Conservation (phyloP, 371 early-diverging fungal species). For the Dentiscutata heterogama region DNA sequence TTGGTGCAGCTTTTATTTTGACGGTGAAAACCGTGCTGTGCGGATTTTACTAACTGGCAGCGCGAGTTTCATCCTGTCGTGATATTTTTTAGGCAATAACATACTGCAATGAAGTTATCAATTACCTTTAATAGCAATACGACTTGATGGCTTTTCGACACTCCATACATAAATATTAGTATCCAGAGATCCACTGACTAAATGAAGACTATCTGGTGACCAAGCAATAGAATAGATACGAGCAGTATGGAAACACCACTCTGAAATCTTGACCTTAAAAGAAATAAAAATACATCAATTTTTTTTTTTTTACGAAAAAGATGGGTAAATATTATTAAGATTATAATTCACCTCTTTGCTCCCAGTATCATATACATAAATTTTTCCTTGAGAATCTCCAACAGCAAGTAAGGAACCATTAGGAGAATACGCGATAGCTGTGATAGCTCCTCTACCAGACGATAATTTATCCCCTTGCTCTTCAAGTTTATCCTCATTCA, state of each 20-base stretch:
- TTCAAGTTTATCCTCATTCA: constrained; percentile 43
- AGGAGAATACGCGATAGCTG: constrained; percentile 82
- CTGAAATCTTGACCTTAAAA: constrained; percentile 61
- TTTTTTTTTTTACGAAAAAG: background rate
- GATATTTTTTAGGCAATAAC: too few relatives aligned
- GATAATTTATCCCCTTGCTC: constrained; percentile 52
- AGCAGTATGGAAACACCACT: constrained; percentile 94
- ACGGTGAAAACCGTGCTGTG: too few relatives aligned
- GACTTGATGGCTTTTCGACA: constrained; percentile 80
- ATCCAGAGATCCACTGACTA: constrained; percentile 89
- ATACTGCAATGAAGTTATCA: background rate
- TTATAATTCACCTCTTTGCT: constrained; percentile 57
- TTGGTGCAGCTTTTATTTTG: too few relatives aligned
- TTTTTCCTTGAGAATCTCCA: constrained; percentile 86
- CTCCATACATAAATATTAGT: constrained; percentile 94
- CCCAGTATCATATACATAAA: constrained; percentile 76
- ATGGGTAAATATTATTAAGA: background rate
- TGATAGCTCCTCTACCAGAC: constrained; percentile 72
- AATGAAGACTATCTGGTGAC: constrained; percentile 79
- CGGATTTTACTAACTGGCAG: too few relatives aligned
- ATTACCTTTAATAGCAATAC: constrained; percentile 74
- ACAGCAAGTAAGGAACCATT: constrained; percentile 78
- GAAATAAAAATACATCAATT: background rate
- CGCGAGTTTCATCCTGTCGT: too few relatives aligned
- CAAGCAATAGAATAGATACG: constrained; percentile 84